Percentiles rank a stretch among this genome's conserved stretches.
phyloP scores from a whole-genome alignment of 2,329 filamentous ascomycete species.

The Paecilomyces niveus region DNA sequence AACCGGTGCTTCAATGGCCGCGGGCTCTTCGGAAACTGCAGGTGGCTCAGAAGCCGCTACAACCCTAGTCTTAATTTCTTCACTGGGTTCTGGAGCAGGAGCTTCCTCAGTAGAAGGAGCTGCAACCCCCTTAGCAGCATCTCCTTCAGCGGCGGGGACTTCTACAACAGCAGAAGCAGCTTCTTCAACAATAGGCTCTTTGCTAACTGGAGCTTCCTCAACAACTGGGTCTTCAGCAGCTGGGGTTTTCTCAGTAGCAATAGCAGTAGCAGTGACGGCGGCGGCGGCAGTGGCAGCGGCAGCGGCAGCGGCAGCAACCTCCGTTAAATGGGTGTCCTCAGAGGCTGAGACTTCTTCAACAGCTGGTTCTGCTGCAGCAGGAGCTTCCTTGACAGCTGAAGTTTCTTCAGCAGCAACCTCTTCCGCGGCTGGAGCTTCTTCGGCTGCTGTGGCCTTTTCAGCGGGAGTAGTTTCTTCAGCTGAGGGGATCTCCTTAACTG shows the following conservation, averaged over 20 bases:
- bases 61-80: neutral
- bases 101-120: neutral
- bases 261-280: too few relatives aligned
- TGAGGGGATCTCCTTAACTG: neutral
- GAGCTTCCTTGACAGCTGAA: constrained; percentile 1
- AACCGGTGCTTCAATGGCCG: neutral
- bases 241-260: too few relatives aligned
- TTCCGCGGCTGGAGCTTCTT: constrained; percentile 7
- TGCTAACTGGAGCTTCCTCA: neutral
- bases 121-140: constrained; percentile 1
- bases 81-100: neutral
- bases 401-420: constrained; percentile 2
- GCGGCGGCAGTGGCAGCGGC: too few relatives aligned
- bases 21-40: neutral
- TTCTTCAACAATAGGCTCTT: neutral
- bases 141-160: neutral
- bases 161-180: neutral
- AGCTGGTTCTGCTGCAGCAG: neutral
- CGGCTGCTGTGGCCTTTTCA: neutral
- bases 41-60: constrained; percentile 2
- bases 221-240: neutral
- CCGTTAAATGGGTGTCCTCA: too few relatives aligned
- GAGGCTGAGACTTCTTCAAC: neutral
- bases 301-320: too few relatives aligned
- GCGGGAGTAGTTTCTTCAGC: constrained; percentile 1